Base-by-base conservation (phyloP, 768 basidiomycete species). In the Naganishia onofrii region DNA sequence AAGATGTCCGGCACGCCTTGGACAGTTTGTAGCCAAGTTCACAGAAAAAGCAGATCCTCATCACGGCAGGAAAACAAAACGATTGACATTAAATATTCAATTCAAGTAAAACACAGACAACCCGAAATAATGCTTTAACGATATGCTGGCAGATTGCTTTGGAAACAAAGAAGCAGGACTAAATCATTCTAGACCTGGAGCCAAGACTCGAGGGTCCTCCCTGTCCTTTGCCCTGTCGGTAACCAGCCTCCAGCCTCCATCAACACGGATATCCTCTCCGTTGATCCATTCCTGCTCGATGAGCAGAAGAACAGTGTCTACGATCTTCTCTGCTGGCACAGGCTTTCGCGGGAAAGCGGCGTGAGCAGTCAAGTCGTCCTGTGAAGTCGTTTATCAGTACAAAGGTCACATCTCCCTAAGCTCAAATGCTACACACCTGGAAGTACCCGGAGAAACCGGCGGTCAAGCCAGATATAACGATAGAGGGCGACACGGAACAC, bases 131-230 rank as follows among this genome's bases (percentile, higher is more conserved):
- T 51, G 48, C 48, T 51, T n/a, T 51, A n/a, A 51, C 48, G n/a
- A 26, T 51, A 51, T n/a, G 48, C n/a, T 23, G n/a, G 23, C 23
- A 26, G 23, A 23, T 51, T 51, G n/a, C 23, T 51, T n/a, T 15
- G 17, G 44, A 46, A 3, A 46, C 17, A 51, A 26, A 4, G n/a
- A 13, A n/a, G n/a, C 7, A 23, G 12, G 3, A 51, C 52, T n/a
- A n/a, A n/a, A n/a, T 48, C 70, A 79, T 72, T 79, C 78, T 7
- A 79, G 72, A 2, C 76, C 78, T n/a, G 78, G 78, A 2, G 75
- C 74, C 23, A 75, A 44, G 34, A 73, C 71, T 52, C 73, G 48
- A 28, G 73, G 72, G 52, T 72, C 74, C 52, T 69, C 66, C 44
- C 75, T 73, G 48, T 76, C 78, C n/a, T 70, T 71, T 2, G 71